A percentile compares a stretch with the other conserved stretches of the same genome.
phyloP scores from a whole-genome alignment of 1,284 basidiomycete species.

The Irpex lacteus region DNA sequence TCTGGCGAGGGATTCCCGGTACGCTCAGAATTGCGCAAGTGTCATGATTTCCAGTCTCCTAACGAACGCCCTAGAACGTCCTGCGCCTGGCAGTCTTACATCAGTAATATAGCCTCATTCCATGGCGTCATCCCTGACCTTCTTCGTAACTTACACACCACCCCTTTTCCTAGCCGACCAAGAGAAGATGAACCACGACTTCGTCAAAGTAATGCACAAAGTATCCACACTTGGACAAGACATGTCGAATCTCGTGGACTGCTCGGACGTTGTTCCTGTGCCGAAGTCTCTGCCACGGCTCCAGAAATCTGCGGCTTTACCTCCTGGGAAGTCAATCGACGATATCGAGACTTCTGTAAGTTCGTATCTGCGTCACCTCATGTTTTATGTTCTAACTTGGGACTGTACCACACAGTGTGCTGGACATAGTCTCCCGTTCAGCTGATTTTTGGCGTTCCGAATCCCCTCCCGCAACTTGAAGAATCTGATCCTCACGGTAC shows the following conservation, averaged over 20 bases:
- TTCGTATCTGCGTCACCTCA: background rate
- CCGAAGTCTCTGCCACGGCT: background rate
- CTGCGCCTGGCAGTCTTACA: constrained; percentile 36
- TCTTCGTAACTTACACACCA: background rate
- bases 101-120: constrained; percentile 18
- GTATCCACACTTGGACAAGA: background rate
- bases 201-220: background rate
- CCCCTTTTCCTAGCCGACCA: background rate
- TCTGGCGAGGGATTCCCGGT: constrained; percentile 32
- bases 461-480: no score
- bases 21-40: background rate
- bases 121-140: background rate
- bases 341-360: background rate
- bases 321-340: background rate
- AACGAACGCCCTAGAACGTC: background rate
- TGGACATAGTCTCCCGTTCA: background rate
- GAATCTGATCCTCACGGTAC: no score
- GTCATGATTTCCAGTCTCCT: background rate
- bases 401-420: background rate
- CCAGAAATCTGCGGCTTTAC: background rate
- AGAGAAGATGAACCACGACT: background rate
- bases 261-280: background rate
- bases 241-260: background rate
- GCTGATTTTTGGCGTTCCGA: no score
- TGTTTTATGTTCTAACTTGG: background rate